These are phyloP conservation scores for Boletales sp. DNA, from an alignment of 768 basidiomycete species.

Conservation along the genomic window DNA sequence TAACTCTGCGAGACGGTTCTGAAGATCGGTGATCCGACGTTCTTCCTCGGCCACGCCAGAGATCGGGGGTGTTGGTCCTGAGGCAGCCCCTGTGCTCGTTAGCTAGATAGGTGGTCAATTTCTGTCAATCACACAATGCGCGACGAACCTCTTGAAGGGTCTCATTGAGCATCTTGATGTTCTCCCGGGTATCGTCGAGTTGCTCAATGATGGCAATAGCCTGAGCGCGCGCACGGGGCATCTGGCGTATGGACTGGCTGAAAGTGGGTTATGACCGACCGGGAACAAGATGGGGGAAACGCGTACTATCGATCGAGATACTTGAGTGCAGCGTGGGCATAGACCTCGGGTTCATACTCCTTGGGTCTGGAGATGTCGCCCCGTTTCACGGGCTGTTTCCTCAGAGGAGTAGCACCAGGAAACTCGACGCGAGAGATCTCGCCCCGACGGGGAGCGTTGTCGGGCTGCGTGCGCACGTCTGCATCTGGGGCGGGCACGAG, in stretches of 20 bases:
- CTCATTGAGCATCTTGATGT: constrained; percentile 33
- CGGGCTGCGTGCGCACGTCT: constrained; percentile 25
- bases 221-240: constrained; percentile 47
- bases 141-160: constrained; percentile 39
- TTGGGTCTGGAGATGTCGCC: constrained; percentile 32
- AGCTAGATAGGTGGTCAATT: constrained; percentile 7
- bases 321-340: constrained; percentile 70
- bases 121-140: background rate
- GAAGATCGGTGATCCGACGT: constrained; percentile 39
- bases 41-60: constrained; percentile 39
- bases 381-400: constrained; percentile 40
- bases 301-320: constrained; percentile 77
- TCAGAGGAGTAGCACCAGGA: constrained; percentile 67
- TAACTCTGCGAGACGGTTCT: constrained; percentile 39
- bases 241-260: constrained; percentile 45
- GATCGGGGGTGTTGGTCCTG: constrained; percentile 22
- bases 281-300: background rate
- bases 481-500: constrained; percentile 41
- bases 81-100: constrained; percentile 13
- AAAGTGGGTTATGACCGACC: constrained; percentile 29
- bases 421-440: constrained; percentile 64
- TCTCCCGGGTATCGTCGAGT: constrained; percentile 35
- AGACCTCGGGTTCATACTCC: constrained; percentile 69
- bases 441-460: constrained; percentile 26
- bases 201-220: constrained; percentile 36